Base-by-base conservation (phyloP, 148 eudicot species). In the Persicaria maculosa region DNA sequence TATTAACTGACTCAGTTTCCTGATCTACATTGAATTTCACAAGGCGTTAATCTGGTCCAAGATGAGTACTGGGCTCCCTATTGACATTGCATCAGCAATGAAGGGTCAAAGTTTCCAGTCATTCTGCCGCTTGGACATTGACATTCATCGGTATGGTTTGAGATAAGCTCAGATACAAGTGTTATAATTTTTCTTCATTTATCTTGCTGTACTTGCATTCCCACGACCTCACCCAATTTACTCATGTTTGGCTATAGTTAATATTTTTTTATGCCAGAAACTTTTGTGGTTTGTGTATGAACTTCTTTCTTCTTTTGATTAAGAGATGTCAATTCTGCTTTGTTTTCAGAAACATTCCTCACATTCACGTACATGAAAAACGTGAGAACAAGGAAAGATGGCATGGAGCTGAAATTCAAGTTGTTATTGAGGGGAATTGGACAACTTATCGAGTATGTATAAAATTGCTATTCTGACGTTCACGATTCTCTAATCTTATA, bases 371-470 rank as follows among this genome's bases (percentile, higher is more conserved):
- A 55, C 99, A 96, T 83, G 97, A 96, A 75, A 96, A 92, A 75
- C 88, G 89, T 62, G 89, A 87, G 45, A 86, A 83, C 79, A 80
- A 86, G 82, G 94, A 88, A 72, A 72, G 64, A 15, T 96, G 99
- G 99, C 97, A 96, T 83, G 99, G 99, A 64, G 99, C 99, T 84
- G 99, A 90, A 89, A 92, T 96, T 77, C 97, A 96, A 86, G 87
- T 96, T 76, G 97, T 96, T 79, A 96, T 96, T 74, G 99, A 92
- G 85, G 99, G 99, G 52, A 96, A 96, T 77, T 96, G 97, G 99
- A 92, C 96, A 72, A 96, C 97, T 46, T 96, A 96, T 77, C 91
- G 99, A 78, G 99, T 96, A 90, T 79, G 84, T 55, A 74, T 25
- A 75, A 1, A n/a, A 74, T 61, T n/a, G 43, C 76, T 61, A 47